Percentiles rank a stretch among this genome's conserved stretches.
Conservation (phyloP, 371 early-diverging fungal species). For the Actinomortierella wolfii region DNA sequence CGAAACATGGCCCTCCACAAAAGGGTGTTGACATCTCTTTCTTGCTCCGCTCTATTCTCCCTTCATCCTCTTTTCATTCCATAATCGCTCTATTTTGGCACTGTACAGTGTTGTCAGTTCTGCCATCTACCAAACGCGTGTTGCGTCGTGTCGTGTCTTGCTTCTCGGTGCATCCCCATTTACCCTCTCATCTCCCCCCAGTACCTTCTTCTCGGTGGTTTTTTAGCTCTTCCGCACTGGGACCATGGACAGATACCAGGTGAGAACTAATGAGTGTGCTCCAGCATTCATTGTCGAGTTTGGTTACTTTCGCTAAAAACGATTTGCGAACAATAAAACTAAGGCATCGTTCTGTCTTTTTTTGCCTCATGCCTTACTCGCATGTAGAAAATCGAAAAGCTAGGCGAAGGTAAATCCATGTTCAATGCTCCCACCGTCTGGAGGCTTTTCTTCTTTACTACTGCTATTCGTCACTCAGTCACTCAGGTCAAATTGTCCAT, state of each 20-base stretch:
- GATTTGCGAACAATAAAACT: too few species aligned
- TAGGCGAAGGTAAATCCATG: conserved; percentile 75
- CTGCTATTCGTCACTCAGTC: background rate
- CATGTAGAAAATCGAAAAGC: conserved; percentile 87
- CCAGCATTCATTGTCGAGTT: background rate
- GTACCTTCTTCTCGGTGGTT: background rate
- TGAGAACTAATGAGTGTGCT: conserved; percentile 24
- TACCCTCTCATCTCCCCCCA: background rate
- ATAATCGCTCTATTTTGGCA: background rate
- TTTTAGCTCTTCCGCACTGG: conserved; percentile 2
- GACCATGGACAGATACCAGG: conserved; percentile 83
- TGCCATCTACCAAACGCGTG: background rate
- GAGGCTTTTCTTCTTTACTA: background rate
- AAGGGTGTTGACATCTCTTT: background rate
- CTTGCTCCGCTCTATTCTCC: conserved; percentile 5
- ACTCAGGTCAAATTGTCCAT: too few species aligned
- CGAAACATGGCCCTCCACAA: background rate
- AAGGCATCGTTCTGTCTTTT: background rate
- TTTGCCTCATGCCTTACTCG: conserved; percentile 2
- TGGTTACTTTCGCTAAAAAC: background rate
- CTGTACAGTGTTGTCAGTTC: background rate
- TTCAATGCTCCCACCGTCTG: background rate
- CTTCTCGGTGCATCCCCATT: background rate
- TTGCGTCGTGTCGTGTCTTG: background rate
- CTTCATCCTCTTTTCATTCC: conserved; percentile 4